These are phyloP conservation scores for Alternaria infectoria DNA, from an alignment of 2,329 filamentous ascomycete genomes.

Conservation along the genomic window DNA sequence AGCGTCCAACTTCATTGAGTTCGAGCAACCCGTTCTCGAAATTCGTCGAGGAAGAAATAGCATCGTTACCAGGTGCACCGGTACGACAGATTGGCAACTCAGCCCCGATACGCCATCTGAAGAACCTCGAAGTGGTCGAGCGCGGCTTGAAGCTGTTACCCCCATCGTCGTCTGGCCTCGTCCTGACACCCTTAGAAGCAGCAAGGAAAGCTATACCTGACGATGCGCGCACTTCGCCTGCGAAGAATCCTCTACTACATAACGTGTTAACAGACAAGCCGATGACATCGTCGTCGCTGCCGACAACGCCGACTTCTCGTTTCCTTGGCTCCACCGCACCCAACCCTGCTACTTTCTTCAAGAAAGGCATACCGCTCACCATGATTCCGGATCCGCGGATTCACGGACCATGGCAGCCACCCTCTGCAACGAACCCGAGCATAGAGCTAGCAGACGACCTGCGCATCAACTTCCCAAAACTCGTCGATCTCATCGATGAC, in stretches of 20 bases:
- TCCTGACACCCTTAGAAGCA: constrained; percentile 85
- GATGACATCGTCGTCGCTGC: constrained; percentile 87
- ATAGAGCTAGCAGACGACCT: constrained; percentile 75
- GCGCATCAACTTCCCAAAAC: constrained; percentile 79
- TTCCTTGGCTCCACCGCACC: constrained; percentile 43
- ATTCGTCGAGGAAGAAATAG: constrained; percentile 45
- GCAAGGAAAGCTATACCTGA: constrained; percentile 58
- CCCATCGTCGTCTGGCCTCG: constrained; percentile 81
- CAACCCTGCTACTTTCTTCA: constrained; percentile 78
- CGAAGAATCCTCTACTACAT: constrained; percentile 87
- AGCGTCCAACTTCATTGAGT: constrained; percentile 24
- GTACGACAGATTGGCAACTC: constrained; percentile 20
- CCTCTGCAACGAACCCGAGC: constrained; percentile 63
- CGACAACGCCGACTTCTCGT: constrained; percentile 53
- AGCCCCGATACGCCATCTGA: constrained; percentile 57
- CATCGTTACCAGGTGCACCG: constrained; percentile 19
- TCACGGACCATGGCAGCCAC: constrained; percentile 69
- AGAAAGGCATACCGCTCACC: constrained; percentile 87
- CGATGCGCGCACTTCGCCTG: constrained; percentile 63
- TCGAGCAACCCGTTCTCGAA: constrained; percentile 54
- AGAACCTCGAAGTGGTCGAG: constrained; percentile 77
- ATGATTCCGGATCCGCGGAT: constrained; percentile 76
- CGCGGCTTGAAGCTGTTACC: constrained; percentile 77
- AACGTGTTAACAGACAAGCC: constrained; percentile 96
- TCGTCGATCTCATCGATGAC: constrained; percentile 89